Evolutionary conservation across 2,329 filamentous ascomycete genomes (phyloP).

Genomic region (Salinomyces thailandicus): DNA sequence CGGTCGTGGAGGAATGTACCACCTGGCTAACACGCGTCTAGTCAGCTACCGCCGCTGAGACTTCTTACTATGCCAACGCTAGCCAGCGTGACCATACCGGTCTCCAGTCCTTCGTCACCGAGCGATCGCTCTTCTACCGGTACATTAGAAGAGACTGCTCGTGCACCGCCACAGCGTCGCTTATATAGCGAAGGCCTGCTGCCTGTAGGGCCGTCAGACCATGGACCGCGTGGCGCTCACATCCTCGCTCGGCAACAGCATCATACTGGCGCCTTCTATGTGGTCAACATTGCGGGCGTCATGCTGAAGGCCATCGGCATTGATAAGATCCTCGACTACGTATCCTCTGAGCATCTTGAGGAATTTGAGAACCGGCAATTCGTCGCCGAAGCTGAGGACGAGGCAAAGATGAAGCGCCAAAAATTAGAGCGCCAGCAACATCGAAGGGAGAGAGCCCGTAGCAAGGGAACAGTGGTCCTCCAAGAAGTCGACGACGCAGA

Average conservation of each 20-base stretch:
- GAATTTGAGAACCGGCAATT: conserved; percentile 25
- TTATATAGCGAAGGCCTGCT: conserved; percentile 10
- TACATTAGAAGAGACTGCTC: not conserved
- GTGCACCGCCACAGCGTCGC: not conserved
- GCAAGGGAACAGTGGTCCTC: conserved; percentile 3
- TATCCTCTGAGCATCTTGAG: conserved; percentile 26
- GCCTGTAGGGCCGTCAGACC: conserved; percentile 16
- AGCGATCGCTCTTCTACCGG: not conserved
- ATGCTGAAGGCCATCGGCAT: conserved; percentile 18
- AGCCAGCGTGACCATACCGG: conserved; percentile 1
- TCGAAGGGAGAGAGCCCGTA: conserved; percentile 6
- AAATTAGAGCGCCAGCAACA: conserved; percentile 1
- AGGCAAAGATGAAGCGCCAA: conserved; percentile 11
- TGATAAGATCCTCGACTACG: conserved; percentile 25
- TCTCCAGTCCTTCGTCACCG: conserved; percentile 1
- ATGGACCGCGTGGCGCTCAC: conserved; percentile 16
- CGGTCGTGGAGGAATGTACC: too few relatives aligned
- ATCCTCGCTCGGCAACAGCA: conserved; percentile 20
- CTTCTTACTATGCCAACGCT: conserved; percentile 3
- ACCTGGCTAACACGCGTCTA: too few relatives aligned
- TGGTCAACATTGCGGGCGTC: conserved; percentile 19
- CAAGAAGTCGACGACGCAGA: conserved; percentile 1
- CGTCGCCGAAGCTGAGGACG: conserved; percentile 16
- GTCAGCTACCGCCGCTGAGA: too few relatives aligned
- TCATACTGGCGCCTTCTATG: conserved; percentile 15